A percentile compares a stretch with the other conserved stretches of the same genome.
Conservation (phyloP, 2,329 filamentous ascomycete genomes). For the Venturia aucupariae region DNA sequence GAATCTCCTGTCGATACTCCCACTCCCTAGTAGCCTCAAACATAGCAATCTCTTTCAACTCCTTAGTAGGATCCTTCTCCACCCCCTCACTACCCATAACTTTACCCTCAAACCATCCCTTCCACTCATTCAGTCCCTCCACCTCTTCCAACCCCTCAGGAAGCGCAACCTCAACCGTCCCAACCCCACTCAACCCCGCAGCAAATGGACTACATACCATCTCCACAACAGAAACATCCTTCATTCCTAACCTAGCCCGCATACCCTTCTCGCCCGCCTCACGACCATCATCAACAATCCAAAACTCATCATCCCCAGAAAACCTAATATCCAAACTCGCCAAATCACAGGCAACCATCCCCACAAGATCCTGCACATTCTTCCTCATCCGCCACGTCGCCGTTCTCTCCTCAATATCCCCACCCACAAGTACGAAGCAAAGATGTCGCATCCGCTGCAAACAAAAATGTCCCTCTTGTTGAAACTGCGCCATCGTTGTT, state of each 20-base stretch:
- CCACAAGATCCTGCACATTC: neutral
- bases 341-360: neutral
- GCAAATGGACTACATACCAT: neutral
- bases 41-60: neutral
- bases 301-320: neutral
- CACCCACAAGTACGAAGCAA: conserved; percentile 2
- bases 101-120: neutral
- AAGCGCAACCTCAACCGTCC: neutral
- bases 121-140: neutral
- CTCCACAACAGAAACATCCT: neutral
- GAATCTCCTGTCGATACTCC: neutral
- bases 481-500: neutral
- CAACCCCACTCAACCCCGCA: neutral
- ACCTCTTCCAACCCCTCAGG: neutral
- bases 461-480: neutral
- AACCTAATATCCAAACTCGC: neutral
- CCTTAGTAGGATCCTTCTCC: neutral
- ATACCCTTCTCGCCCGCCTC: neutral
- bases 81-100: neutral
- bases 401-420: neutral
- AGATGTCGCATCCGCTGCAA: conserved; percentile 11
- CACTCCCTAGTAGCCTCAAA: conserved; percentile 1
- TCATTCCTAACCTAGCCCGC: neutral
- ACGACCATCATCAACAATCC: neutral
- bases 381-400: conserved; percentile 8